Base-by-base conservation (phyloP, 352 stramenopile species). In the Phytopythium cucurbitacearum region DNA sequence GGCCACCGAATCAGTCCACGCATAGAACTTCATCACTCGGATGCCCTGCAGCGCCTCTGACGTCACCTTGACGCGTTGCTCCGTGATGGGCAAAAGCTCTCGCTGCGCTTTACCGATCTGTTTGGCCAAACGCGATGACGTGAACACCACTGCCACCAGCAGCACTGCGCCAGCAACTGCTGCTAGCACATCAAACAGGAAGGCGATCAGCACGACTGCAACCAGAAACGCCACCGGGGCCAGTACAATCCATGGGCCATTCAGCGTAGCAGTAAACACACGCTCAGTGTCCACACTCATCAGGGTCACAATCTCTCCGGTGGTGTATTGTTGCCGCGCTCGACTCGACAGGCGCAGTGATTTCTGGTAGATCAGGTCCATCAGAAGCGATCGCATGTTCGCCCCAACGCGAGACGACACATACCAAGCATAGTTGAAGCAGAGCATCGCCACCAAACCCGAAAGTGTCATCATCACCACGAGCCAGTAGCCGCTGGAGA, bases 31-130 rank as follows among this genome's bases (percentile, higher is more conserved):
- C 37, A 96, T 80, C 48, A 89, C 85, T 47, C 89, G 72, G 51
- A 98, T 95, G 7, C 92, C 94, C 15, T 87, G 66, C 4, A 98
- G 73, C 15, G 95, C 84, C 68, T 98, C 94, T 53, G 94, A 96
- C n/a, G 94, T 94, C 52, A 97, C 82, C 57, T 97, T 95, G 13
- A 98, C 87, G 13, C 95, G 80, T 16, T 90, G 70, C 16, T 69
- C 71, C 0, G 76, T 64, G 48, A 88, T 64, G 9, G 50, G 36
- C 2, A 84, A 56, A 11, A 85, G 70, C 12, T 64, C 38, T 6
- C 71, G 76, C 13, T 66, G 68, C 15, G 50, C 57, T 36, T 37
- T 38, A 1, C 62, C 75, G 42, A 79, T 79, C 5, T 60, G 45
- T 5, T 65, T 65, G 34, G 53, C 59, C 48, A 65, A 44, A 21